A percentile compares a stretch with the other conserved stretches of the same genome.
phyloP scores from a whole-genome alignment of 305 asterid species.

The Coffea humblotiana region DNA sequence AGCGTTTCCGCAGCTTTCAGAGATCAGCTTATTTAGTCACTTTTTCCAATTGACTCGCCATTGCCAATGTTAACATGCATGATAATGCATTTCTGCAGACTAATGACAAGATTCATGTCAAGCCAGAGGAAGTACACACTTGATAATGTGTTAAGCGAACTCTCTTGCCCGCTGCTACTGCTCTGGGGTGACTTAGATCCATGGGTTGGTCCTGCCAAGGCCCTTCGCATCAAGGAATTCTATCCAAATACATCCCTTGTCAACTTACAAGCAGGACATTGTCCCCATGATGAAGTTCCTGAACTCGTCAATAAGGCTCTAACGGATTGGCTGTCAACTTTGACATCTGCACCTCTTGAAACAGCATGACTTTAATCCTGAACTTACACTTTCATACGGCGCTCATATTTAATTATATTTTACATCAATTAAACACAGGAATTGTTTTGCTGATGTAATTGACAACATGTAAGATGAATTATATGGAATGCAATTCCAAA shows the following conservation, averaged over 20 bases:
- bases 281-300: slow-evolving; percentile 97
- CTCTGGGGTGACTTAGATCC: slow-evolving; percentile 96
- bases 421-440: neutral
- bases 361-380: slow-evolving; percentile 27
- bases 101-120: slow-evolving; percentile 75
- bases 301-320: slow-evolving; percentile 79
- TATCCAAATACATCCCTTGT: slow-evolving; percentile 65
- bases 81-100: slow-evolving; percentile 36
- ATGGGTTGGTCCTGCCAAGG: slow-evolving; percentile 92
- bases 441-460: neutral
- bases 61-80: neutral
- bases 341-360: slow-evolving; percentile 37
- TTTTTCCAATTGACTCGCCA: neutral
- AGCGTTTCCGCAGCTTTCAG: neutral
- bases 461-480: neutral
- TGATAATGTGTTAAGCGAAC: slow-evolving; percentile 61
- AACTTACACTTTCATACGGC: neutral
- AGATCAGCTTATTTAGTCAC: neutral
- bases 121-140: slow-evolving; percentile 85
- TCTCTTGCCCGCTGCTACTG: slow-evolving; percentile 75
- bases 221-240: slow-evolving; percentile 73
- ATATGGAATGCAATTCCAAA: neutral
- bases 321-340: slow-evolving; percentile 66
- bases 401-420: neutral
- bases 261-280: slow-evolving; percentile 87